These are phyloP conservation scores for Aurantiochytrium sp. DNA, from an alignment of 108 stramenopile genomes.

Conservation along the genomic window DNA sequence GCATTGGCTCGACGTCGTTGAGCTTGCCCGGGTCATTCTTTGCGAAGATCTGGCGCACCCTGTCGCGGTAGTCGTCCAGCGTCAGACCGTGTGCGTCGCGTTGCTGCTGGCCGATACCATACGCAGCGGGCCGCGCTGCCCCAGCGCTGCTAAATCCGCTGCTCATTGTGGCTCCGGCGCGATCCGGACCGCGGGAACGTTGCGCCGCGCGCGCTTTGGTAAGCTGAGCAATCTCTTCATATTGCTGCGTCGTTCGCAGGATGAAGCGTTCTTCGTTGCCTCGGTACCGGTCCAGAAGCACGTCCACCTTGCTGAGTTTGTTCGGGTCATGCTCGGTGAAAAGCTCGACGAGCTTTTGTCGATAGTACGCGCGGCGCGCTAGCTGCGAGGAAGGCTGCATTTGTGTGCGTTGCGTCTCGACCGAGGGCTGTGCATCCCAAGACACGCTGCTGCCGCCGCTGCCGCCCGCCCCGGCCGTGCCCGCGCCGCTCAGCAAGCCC, in stretches of 20 bases:
- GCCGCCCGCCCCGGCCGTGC: not conserved
- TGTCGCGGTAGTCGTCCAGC: not conserved
- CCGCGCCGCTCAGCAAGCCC: not conserved
- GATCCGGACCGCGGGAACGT: not conserved
- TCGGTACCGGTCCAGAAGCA: not conserved
- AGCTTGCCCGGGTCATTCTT: not conserved
- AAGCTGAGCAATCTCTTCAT: not conserved
- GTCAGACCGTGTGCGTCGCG: constrained; percentile 1
- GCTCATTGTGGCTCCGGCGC: not conserved
- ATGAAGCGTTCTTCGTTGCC: constrained; percentile 25
- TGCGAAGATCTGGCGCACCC: not conserved
- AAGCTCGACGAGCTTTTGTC: not conserved
- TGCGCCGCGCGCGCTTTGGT: not conserved
- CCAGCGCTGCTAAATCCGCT: too few species aligned
- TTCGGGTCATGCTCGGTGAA: constrained; percentile 3
- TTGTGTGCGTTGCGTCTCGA: not conserved
- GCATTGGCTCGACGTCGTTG: not conserved
- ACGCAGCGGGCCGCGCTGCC: too few species aligned
- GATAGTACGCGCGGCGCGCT: not conserved
- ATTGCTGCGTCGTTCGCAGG: not conserved
- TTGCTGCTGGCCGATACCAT: not conserved
- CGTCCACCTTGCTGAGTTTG: not conserved
- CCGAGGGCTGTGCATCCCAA: not conserved
- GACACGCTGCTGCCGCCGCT: not conserved
- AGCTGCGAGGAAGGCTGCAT: not conserved